Base-by-base conservation (phyloP, 495 filamentous ascomycete genomes). In the Chlorociboria aeruginascens region DNA sequence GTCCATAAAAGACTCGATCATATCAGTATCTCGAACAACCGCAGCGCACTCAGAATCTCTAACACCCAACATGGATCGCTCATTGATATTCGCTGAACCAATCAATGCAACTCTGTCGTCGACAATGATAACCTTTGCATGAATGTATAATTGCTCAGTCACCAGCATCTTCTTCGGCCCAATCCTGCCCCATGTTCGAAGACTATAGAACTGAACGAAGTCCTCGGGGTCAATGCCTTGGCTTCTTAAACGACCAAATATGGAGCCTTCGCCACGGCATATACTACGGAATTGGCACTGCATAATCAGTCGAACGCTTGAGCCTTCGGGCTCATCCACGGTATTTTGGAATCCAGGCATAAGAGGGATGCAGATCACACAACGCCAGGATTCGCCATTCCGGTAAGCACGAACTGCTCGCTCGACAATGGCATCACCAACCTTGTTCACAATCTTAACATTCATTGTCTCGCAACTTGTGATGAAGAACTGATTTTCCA, bases 401-500 rank as follows among this genome's bases (percentile, higher is more conserved):
- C 79, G 78, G 52, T 85, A 78, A 1, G 92, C 92, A 43, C 86
- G 76, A 40, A 87, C 78, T 56, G 95, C 92, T 40, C 92, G 81
- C 59, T 94, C 85, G 8, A 97, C 93, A 40, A 99, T 68, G 3
- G 92, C 90, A 68, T 99, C 92, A 20, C 93, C 90, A 55, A 99
- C 95, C 50, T 78, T 72, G 55, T 99, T 99, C 59, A 89, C 78
- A 48, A 99, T 90, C 59, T 81, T 85, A 38, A 78, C 83, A 33
- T 84, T 85, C 47, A 94, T 79, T 12, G 89, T 87, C 54, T 89
- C 83, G 49, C 87, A 94, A 46, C 85, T 94, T 46, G 82, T 92
- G 67, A 99, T 85, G 67, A 94, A 99, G 69, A 99, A 99, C 63
- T 99, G 92, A 61, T 99, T 99, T 59, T 99, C 92, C 51, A 99